A percentile compares a stretch with the other conserved stretches of the same genome.
These are phyloP conservation scores for Magnolia kwangsiensis DNA, from an alignment of 164 flowering plant species.

Conservation along the genomic window DNA sequence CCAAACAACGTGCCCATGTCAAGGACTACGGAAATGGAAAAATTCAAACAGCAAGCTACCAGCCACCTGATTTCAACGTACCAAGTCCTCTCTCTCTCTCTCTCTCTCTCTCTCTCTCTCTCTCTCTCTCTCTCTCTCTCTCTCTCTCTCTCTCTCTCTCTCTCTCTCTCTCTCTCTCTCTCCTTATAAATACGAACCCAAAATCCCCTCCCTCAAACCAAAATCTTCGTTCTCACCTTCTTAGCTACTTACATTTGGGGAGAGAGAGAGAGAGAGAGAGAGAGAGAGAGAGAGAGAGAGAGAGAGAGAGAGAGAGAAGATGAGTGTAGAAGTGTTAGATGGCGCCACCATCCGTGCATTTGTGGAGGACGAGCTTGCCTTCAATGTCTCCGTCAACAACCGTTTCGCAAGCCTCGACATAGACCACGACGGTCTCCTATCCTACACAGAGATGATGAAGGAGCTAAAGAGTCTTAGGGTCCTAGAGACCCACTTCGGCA, in stretches of 20 bases:
- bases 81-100: background rate
- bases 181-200: background rate
- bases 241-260: background rate
- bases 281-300: background rate
- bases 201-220: background rate
- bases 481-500: slow-evolving; percentile 15
- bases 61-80: no score
- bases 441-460: slow-evolving; percentile 29
- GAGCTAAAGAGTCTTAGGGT: slow-evolving; percentile 25
- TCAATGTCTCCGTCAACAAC: slow-evolving; percentile 30
- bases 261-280: no score
- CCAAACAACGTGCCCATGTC: no score
- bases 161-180: no score
- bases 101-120: no score
- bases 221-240: background rate
- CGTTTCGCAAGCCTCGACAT: slow-evolving; percentile 39
- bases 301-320: slow-evolving; percentile 10
- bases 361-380: slow-evolving; percentile 33
- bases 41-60: no score
- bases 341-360: slow-evolving; percentile 33
- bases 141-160: no score
- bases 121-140: no score
- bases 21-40: no score
- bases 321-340: slow-evolving; percentile 40
- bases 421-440: slow-evolving; percentile 40